Base-by-base conservation (phyloP, 2,329 filamentous ascomycete species). In the Fusarium mundagurra region DNA sequence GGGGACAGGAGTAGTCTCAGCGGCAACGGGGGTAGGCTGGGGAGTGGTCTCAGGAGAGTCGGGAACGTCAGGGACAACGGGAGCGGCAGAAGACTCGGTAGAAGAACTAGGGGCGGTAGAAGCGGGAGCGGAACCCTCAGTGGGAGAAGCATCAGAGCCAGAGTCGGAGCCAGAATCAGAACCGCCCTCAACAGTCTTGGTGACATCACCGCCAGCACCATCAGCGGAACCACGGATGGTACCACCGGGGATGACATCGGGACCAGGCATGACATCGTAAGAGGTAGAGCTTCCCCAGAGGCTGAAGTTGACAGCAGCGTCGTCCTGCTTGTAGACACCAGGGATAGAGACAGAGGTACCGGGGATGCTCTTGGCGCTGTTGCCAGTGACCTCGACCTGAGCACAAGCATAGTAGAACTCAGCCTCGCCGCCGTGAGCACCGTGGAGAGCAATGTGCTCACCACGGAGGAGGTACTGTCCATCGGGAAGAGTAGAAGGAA, bases 361-460 rank as follows among this genome's bases (percentile, higher is more conserved):
- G 1, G 64, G 64, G 4, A 67, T 67, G n/a, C 20, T 67, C 2
- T 17, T 24, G 24, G 53, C 64, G n/a, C 64, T 67, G 62, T 67
- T 67, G 6, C 72, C 72, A n/a, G 66, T 31, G 12, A 75, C 64
- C 51, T 73, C 58, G 1, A 75, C n/a, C 29, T 75, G 73, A 5
- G 72, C 73, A 16, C 73, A 75, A 22, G 73, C 73, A 29, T 75
- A 75, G 63, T 61, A 75, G 36, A 75, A 75, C 61, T 75, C 73
- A 13, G 72, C 73, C 53, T 75, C 18, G 6, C 73, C 72, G 4
- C 5, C 51, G 33, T 75, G 73, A 18, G 73, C 73, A 20, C 73
- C 73, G 39, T 75, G 73, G 3, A 75, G 72, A 48, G 27, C 73
- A 20, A 75, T 75, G 29, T 75, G 73, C 50, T 75, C 73, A 39